phyloP scores from a whole-genome alignment of 805 yeast genomes.

The Lipomyces lipofer region DNA sequence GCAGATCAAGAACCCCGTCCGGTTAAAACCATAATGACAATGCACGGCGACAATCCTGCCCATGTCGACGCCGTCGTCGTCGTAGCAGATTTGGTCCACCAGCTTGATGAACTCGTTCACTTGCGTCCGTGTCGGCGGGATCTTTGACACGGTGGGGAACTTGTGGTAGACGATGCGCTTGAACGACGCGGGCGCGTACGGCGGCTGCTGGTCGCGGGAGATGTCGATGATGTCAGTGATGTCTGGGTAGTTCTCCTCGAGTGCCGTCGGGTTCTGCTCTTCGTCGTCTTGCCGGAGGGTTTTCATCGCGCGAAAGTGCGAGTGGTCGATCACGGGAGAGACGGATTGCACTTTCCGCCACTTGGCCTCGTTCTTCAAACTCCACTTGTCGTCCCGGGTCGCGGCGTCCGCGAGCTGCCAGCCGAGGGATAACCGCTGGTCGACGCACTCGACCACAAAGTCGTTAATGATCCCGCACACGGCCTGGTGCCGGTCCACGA shows the following conservation, averaged over 20 bases:
- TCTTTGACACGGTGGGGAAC: conserved; percentile 75
- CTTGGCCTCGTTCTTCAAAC: conserved; percentile 69
- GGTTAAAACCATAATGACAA: conserved; percentile 79
- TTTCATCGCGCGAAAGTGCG: conserved; percentile 69
- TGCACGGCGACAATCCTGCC: conserved; percentile 57
- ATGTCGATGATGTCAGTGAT: conserved; percentile 66
- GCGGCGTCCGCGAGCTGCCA: conserved; percentile 64
- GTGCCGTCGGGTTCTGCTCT: conserved; percentile 55
- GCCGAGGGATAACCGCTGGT: conserved; percentile 60
- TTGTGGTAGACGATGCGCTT: conserved; percentile 59
- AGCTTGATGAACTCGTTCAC: conserved; percentile 57
- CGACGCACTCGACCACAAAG: conserved; percentile 52
- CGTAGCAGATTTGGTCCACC: conserved; percentile 48
- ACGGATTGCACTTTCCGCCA: conserved; percentile 62
- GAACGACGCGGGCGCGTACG: conserved; percentile 64
- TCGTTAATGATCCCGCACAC: conserved; percentile 61
- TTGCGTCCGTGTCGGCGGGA: conserved; percentile 65
- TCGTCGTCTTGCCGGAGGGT: conserved; percentile 66
- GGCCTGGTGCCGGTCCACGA: conserved; percentile 63
- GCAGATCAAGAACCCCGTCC: conserved; percentile 74
- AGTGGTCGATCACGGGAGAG: conserved; percentile 43
- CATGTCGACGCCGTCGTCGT: conserved; percentile 11
- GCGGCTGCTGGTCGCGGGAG: conserved; percentile 60
- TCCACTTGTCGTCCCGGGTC: conserved; percentile 69
- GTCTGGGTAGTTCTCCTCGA: conserved; percentile 55